These are phyloP conservation scores for Simmondsia chinensis DNA, from an alignment of 148 eudicot genomes.

Conservation along the genomic window DNA sequence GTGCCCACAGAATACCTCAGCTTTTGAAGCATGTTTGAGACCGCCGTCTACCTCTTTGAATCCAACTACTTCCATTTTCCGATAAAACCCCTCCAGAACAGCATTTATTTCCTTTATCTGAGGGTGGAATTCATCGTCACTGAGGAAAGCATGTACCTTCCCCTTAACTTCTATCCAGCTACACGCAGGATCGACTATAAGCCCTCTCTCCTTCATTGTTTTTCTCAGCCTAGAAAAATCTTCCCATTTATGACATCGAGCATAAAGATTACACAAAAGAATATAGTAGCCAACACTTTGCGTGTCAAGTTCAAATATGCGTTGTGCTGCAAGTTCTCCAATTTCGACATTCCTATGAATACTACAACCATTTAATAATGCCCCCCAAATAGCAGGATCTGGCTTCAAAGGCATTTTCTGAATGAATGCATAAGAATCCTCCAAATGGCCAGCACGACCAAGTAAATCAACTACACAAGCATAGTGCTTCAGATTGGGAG, in stretches of 20 bases:
- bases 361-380: conserved; percentile 77
- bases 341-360: conserved; percentile 53
- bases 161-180: conserved; percentile 98
- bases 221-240: conserved; percentile 53
- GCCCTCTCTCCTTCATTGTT: conserved; percentile 62
- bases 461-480: conserved; percentile 89
- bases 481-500: conserved; percentile 79
- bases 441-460: conserved; percentile 77
- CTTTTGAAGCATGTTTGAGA: conserved; percentile 46
- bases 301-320: conserved; percentile 46
- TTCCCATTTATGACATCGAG: conserved; percentile 67
- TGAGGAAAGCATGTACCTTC: conserved; percentile 81
- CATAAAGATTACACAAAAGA: conserved; percentile 72
- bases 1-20: conserved; percentile 84
- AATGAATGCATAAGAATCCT: conserved; percentile 56
- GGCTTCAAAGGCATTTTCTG: conserved; percentile 60
- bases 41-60: conserved; percentile 16
- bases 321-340: conserved; percentile 63
- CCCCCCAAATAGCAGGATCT: conserved; percentile 92
- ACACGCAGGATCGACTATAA: conserved; percentile 78
- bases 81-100: conserved; percentile 53
- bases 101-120: conserved; percentile 60
- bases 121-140: conserved; percentile 72
- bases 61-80: conserved; percentile 47
- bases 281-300: conserved; percentile 55